Evolutionary conservation across 1,139 yeast species (phyloP).

Genomic region (Blastobotrys malaysiensis): DNA sequence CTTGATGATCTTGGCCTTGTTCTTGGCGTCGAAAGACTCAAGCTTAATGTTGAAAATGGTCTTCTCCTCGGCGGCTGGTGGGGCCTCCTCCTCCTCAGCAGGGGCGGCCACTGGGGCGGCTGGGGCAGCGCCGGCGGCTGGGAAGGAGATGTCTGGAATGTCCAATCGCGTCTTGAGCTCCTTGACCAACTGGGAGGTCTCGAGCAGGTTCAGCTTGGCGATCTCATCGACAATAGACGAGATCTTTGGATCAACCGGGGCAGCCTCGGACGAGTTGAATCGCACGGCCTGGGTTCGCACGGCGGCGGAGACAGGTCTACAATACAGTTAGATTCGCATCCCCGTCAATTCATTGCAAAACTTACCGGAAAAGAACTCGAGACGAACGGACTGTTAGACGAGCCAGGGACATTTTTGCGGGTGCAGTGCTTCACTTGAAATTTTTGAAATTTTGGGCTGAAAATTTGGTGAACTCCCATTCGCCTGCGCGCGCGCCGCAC

Average conservation of each 20-base stretch:
- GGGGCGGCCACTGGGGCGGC: conserved; percentile 66
- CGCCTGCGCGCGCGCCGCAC: conserved; percentile 1
- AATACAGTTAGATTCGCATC: background rate
- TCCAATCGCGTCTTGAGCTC: conserved; percentile 83
- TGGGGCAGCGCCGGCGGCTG: conserved; percentile 58
- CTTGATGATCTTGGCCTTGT: conserved; percentile 96
- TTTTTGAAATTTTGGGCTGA: conserved; percentile 3
- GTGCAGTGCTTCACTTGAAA: background rate
- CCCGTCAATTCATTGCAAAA: background rate
- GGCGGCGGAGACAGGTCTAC: background rate
- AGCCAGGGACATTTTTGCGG: conserved; percentile 18
- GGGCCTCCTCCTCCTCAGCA: conserved; percentile 68
- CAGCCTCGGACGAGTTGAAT: conserved; percentile 51
- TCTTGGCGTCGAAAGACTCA: conserved; percentile 88
- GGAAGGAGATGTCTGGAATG: conserved; percentile 89
- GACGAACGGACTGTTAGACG: conserved; percentile 33
- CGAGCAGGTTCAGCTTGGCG: conserved; percentile 80
- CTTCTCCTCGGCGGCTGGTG: conserved; percentile 84
- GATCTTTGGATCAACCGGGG: conserved; percentile 83
- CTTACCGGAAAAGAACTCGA: conserved; percentile 28
- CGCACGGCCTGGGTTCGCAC: conserved; percentile 20
- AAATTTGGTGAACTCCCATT: background rate
- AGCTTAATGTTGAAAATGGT: conserved; percentile 88
- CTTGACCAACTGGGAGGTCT: conserved; percentile 76
- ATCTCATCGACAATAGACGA: conserved; percentile 83